Evolutionary conservation across 768 basidiomycete genomes (phyloP).

Genomic region (Suillus occidentalis): DNA sequence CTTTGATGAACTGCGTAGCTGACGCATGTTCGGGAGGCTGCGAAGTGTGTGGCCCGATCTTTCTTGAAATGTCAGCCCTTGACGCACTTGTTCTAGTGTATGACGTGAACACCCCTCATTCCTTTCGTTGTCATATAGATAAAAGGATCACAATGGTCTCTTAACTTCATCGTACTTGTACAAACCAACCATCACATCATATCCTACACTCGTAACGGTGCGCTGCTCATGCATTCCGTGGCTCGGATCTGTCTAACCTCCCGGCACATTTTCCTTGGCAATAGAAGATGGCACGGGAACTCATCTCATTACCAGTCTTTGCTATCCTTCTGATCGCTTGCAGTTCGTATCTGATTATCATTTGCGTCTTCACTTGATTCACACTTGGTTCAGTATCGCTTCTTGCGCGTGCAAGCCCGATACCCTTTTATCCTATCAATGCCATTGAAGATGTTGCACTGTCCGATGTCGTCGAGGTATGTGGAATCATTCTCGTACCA

Average conservation of each 20-base stretch:
- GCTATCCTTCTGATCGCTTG: slow-evolving; percentile 4
- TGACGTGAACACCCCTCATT: background rate
- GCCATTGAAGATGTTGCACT: too few relatives aligned
- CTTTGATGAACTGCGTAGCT: slow-evolving; percentile 26
- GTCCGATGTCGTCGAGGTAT: too few relatives aligned
- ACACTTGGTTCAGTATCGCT: too few relatives aligned
- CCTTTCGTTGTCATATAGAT: background rate
- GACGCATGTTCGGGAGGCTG: background rate
- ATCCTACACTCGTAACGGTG: background rate
- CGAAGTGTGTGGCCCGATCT: background rate
- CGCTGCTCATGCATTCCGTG: background rate
- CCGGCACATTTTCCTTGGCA: background rate
- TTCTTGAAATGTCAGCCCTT: background rate
- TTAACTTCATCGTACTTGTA: background rate
- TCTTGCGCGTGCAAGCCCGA: too few relatives aligned
- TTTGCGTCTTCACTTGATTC: background rate
- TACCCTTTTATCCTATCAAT: too few relatives aligned
- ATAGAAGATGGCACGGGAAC: slow-evolving; percentile 4
- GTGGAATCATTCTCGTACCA: too few relatives aligned
- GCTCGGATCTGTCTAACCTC: background rate
- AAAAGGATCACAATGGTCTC: background rate
- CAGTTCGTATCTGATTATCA: slow-evolving; percentile 2
- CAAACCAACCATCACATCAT: background rate
- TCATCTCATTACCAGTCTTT: background rate
- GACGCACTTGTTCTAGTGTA: background rate